Evolutionary conservation across 352 stramenopile species (phyloP), one percentile per base, ranked within the genome.

Genomic region (Globisporangium apiculatum): DNA sequence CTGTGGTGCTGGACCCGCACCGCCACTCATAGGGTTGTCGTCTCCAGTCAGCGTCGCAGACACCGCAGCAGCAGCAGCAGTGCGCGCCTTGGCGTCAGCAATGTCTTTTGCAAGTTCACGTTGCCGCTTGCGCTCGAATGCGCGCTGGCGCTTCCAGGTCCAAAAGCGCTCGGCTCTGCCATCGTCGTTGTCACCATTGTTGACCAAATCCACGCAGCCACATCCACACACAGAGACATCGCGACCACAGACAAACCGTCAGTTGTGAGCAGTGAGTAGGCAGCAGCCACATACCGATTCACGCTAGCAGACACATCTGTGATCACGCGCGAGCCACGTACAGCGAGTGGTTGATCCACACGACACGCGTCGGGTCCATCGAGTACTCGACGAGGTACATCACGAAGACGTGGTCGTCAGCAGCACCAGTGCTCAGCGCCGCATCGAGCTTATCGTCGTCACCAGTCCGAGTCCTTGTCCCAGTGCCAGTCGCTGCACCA

Each of bases 331-430:
- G 24, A 31, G 24, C 24, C 24, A 73, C 78, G 41, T 76, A 88
- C 78, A 89, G 57, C 0, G 71, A 83, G 40, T 86, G 79, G 51
- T 74, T 84, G 54, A 89, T 75, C 79, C 79, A 89, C 48, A 86
- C 75, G 17, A 76, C 64, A 24, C 75, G 73, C 53, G 60, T 73
- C 14, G 73, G 75, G 36, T 89, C 75, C 59, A 86, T 72, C 24
- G 76, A 89, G 50, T 82, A 86, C 53, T 89, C 79, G 18, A 87
- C 76, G 1, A 89, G 66, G 43, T 85, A 87, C 66, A 85, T 69
- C n/a, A 68, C 75, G 12, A 82, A 80, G 37, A 68, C 66, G 35
- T 68, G 59, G 47, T 84, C 75, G 24, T 31, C 24, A 31, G 24
- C 2, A 31, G 24, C 24, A 31, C 24, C 24, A 31, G 24, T 2